Evolutionary conservation across 2,329 filamentous ascomycete species (phyloP).

Genomic region (Fusarium sp.): DNA sequence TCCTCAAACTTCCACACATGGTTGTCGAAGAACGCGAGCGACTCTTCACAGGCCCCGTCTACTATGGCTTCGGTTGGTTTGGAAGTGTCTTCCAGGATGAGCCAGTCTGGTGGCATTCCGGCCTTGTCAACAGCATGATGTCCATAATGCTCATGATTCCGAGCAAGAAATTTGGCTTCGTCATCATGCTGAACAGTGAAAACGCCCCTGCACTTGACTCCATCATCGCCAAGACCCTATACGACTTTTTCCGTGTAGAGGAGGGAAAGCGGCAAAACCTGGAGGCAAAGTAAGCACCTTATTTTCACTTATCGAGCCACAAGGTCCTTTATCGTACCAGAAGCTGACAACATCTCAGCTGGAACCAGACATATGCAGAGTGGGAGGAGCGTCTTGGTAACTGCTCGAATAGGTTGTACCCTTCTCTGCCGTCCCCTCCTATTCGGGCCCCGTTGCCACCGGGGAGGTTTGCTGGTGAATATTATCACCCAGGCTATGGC

Average conservation of each 20-base stretch:
- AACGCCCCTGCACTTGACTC: constrained; percentile 22
- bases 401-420: constrained; percentile 33
- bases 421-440: constrained; percentile 30
- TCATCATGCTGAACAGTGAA: constrained; percentile 42
- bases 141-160: constrained; percentile 47
- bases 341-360: constrained; percentile 11
- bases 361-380: constrained; percentile 5
- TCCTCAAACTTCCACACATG: constrained; percentile 42
- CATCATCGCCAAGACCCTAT: constrained; percentile 39
- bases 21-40: constrained; percentile 22
- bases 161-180: constrained; percentile 38
- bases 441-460: constrained; percentile 53
- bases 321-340: neutral
- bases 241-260: constrained; percentile 36
- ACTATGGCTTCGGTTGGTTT: constrained; percentile 44
- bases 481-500: constrained; percentile 49
- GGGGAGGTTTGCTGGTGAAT: constrained; percentile 56
- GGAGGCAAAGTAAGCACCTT: constrained; percentile 15
- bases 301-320: neutral
- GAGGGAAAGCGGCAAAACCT: constrained; percentile 23
- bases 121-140: constrained; percentile 39
- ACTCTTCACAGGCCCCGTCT: constrained; percentile 22
- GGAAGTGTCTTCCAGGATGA: constrained; percentile 33
- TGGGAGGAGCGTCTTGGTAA: constrained; percentile 18
- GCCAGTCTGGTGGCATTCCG: constrained; percentile 40